Evolutionary conservation across 2,329 filamentous ascomycete genomes (phyloP), one percentile per base, ranked within the genome.

Genomic region (Neonectria faginata): DNA sequence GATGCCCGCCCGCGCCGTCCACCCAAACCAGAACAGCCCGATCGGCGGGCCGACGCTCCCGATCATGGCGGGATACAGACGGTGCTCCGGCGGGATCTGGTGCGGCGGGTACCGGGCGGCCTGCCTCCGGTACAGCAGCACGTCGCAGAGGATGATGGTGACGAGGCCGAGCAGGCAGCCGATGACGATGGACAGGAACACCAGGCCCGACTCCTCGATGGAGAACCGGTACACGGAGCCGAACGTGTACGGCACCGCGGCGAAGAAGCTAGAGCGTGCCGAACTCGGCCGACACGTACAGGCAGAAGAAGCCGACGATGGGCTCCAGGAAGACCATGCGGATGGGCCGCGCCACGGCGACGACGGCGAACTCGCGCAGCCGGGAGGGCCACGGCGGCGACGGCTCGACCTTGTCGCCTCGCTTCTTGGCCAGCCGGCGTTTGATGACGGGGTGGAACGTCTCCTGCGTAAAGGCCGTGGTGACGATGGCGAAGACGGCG

Each of bases 291-390:
- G 84, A 77, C 0, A 83, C 79, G 68, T 87, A 87, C 0, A 87
- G 70, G 45, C 80, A 83, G 41, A 83, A 75, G 59, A 89, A 86
- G 11, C 84, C 83, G 2, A 90, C 85, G 41, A 91, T 89, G 2
- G 89, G 88, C 69, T 91, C 89, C 1, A 84, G 83, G 44, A 88
- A 72, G 8, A 91, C 80, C 81, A 92, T 88, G 48, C 83, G 81
- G 0, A 89, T 18, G 0, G 87, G 87, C 11, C 86, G 79, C 16
- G 85, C 64, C 1, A 87, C 73, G 2, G 82, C 81, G 1, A 81
- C 75, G 0, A 80, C 76, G 3, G 83, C 64, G 62, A 85, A 84
- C 1, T 65, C 18, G 20, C 67, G 70, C 27, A 80, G 48, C 3
- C 71, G 75, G 8, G 70, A 55, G 0, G 51, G 9, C 3, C 77